phyloP scores from a whole-genome alignment of 805 yeast genomes.

The Saccharomycopsis malanga region DNA sequence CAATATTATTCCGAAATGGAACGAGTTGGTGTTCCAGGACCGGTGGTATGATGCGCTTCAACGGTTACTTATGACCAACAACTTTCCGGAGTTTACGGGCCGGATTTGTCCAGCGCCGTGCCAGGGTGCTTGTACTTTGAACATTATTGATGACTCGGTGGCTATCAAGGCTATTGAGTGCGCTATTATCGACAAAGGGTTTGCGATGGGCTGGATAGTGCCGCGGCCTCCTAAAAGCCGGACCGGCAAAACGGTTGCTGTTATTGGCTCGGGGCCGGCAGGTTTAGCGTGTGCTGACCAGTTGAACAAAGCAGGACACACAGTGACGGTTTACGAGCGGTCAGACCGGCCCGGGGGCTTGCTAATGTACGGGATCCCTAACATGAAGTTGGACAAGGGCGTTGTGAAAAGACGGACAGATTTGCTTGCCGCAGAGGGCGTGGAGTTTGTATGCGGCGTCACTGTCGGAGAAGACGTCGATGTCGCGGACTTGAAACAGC shows the following conservation, averaged over 20 bases:
- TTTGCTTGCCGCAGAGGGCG: slow-evolving; percentile 83
- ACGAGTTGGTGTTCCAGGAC: slow-evolving; percentile 89
- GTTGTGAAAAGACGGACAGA: slow-evolving; percentile 92
- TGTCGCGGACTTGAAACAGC: slow-evolving; percentile 55
- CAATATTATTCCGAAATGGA: slow-evolving; percentile 96
- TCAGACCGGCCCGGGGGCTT: slow-evolving; percentile 95
- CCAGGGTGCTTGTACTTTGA: slow-evolving; percentile 93
- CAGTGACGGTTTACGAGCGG: slow-evolving; percentile 87
- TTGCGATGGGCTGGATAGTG: slow-evolving; percentile 92
- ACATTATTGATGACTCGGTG: slow-evolving; percentile 90
- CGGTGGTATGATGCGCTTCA: slow-evolving; percentile 93
- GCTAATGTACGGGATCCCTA: slow-evolving; percentile 98
- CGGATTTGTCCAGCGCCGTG: slow-evolving; percentile 99
- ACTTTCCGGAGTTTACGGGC: slow-evolving; percentile 98
- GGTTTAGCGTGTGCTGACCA: slow-evolving; percentile 97
- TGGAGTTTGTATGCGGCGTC: slow-evolving; percentile 66
- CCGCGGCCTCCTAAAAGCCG: slow-evolving; percentile 74
- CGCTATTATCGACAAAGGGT: slow-evolving; percentile 93
- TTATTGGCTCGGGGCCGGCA: slow-evolving; percentile 96
- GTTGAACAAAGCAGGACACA: slow-evolving; percentile 91
- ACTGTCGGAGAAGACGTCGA: slow-evolving; percentile 80
- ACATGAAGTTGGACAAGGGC: slow-evolving; percentile 93
- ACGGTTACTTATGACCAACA: slow-evolving; percentile 88
- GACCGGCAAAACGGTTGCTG: slow-evolving; percentile 79
- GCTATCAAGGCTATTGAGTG: slow-evolving; percentile 95